Base-by-base conservation (phyloP, 2,329 filamentous ascomycete genomes). In the Fusarium euwallaceae region DNA sequence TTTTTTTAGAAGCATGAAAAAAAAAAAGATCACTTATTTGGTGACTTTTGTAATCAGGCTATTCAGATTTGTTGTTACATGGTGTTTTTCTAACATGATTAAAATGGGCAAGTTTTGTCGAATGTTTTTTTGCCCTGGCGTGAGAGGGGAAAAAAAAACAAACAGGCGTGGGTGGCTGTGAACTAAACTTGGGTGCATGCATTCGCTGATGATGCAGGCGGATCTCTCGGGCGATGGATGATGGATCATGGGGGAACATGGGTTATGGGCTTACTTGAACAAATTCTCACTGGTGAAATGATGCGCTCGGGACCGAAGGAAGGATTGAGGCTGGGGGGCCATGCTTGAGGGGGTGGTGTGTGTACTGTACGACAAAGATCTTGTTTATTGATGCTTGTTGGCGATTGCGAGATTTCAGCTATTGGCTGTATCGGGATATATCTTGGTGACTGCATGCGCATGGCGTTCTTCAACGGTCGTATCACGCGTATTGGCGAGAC, bases 341-440 rank as follows among this genome's bases (percentile, higher is more conserved):
- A 48, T 22, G 12, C 36, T n/a, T 14, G 14, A 4, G 22, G 48
- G 24, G 48, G 6, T n/a, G n/a, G 45, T 51, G 48, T 53, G 9
- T 17, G 14, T 48, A 16, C 39, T 24, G 32, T 34, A 45, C 41
- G 41, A 20, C n/a, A 51, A 24, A 27, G 14, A 27, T 27, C 22
- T 48, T 24, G 27, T 16, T 27, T 51, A 32, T 32, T 32, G 29
- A 32, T 32, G 29, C 29, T 22, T 48, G 60, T 66, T 69, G 61
- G 64, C 27, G 61, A 63, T 74, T 73, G 67, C 67, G 71, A 74
- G 71, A 74, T 61, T 62, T n/a, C 61, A 32, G 36, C 45, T 29
- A 75, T 75, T 75, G 72, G 72, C 36, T 69, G 24, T n/a, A n/a
- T 37, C 32, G 12, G 67, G 71, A 10, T 61, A 41, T 20, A 65